Conservation (phyloP, 371 early-diverging fungal genomes). For the Saksenaea vasiformis region DNA sequence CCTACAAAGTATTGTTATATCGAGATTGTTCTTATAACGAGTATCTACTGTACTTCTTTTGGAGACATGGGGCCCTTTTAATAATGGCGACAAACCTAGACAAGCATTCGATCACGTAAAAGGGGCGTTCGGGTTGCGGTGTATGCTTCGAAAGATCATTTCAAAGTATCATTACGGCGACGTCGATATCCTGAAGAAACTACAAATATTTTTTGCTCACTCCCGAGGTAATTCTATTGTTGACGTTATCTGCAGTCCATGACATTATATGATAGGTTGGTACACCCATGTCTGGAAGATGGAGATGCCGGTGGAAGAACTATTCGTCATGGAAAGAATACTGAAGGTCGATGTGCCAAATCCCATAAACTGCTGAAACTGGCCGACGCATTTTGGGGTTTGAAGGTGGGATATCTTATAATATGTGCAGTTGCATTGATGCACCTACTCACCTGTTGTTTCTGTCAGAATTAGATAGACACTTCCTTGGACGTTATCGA, state of each 20-base stretch:
- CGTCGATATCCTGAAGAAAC: constrained; percentile 1
- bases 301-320: background rate
- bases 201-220: background rate
- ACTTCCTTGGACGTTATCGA: background rate
- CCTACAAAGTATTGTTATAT: too few species aligned
- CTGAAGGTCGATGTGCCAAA: background rate
- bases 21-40: too few species aligned
- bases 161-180: background rate
- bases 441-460: background rate
- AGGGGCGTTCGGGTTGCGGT: background rate
- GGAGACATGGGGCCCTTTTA: background rate
- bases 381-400: background rate
- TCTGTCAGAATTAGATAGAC: background rate
- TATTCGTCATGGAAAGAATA: background rate
- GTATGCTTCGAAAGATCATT: background rate
- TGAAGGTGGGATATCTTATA: constrained; percentile 1
- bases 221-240: background rate
- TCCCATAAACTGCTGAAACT: background rate
- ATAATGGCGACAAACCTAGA: background rate
- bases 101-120: background rate
- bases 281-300: background rate
- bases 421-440: background rate
- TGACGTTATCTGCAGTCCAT: background rate
- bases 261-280: background rate
- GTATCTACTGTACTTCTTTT: too few species aligned